phyloP scores from a whole-genome alignment of 495 filamentous ascomycete species.

The Talaromyces proteolyticus region DNA sequence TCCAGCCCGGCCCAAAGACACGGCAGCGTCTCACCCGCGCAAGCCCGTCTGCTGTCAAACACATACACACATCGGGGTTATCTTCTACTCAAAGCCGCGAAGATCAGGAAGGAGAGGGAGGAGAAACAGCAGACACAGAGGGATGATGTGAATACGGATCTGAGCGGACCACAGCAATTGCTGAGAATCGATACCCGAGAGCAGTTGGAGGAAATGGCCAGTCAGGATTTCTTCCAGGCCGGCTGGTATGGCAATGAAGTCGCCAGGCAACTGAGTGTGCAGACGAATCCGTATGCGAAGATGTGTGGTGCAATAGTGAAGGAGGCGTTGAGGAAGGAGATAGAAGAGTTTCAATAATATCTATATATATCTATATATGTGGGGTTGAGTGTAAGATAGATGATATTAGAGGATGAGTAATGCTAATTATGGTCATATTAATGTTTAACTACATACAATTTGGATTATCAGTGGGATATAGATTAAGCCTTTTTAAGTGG shows the following conservation, averaged over 20 bases:
- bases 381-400: slow-evolving; percentile 2
- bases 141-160: background rate
- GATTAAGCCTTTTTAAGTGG: slow-evolving; percentile 20
- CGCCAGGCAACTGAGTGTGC: slow-evolving; percentile 68
- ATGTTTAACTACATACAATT: background rate
- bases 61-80: slow-evolving; percentile 75
- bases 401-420: too few species aligned
- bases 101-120: slow-evolving; percentile 30
- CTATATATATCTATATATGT: background rate
- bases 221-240: slow-evolving; percentile 66
- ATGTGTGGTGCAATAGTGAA: slow-evolving; percentile 83
- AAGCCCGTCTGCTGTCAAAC: slow-evolving; percentile 58
- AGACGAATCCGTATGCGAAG: slow-evolving; percentile 83
- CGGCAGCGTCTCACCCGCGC: slow-evolving; percentile 49
- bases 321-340: slow-evolving; percentile 78
- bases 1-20: slow-evolving; percentile 47
- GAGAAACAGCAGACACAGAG: background rate
- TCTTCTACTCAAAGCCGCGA: slow-evolving; percentile 59
- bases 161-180: slow-evolving; percentile 6
- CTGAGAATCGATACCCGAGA: slow-evolving; percentile 28
- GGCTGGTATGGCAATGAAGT: slow-evolving; percentile 75
- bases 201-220: slow-evolving; percentile 67
- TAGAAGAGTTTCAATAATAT: slow-evolving; percentile 17
- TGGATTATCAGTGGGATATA: background rate
- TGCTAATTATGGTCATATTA: too few species aligned